phyloP scores from a whole-genome alignment of 352 stramenopile species.

The Globisporangium barbulae region DNA sequence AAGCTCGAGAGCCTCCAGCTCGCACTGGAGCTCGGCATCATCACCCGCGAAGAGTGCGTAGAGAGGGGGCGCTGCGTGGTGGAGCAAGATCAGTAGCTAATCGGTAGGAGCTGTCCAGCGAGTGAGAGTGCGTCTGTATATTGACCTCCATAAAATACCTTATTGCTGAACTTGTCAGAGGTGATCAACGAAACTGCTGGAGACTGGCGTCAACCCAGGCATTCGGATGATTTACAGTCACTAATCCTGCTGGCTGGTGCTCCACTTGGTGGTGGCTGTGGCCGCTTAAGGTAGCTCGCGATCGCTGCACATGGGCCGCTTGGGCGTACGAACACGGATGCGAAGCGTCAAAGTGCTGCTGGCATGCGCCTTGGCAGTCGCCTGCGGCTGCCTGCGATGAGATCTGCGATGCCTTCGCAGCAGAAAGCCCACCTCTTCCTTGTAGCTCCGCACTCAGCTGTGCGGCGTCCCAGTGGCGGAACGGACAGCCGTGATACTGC shows the following conservation, averaged over 20 bases:
- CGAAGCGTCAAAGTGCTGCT: conserved; percentile 42
- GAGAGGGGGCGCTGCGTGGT: neutral
- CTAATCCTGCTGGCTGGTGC: neutral
- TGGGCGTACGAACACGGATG: conserved; percentile 26
- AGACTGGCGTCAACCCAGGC: conserved; percentile 49
- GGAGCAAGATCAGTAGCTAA: neutral
- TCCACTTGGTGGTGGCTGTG: neutral
- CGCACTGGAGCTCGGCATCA: neutral
- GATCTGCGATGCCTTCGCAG: conserved; percentile 26
- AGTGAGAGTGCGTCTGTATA: neutral
- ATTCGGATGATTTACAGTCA: conserved; percentile 44
- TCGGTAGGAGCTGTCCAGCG: neutral
- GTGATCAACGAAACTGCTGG: conserved; percentile 6
- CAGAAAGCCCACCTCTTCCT: conserved; percentile 42
- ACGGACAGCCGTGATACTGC: conserved; percentile 77
- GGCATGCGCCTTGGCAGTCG: conserved; percentile 40
- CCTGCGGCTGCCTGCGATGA: conserved; percentile 28
- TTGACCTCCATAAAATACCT: neutral
- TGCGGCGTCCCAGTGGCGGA: conserved; percentile 61
- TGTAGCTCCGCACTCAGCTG: conserved; percentile 46
- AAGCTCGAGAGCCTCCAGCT: neutral
- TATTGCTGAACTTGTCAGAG: too few relatives aligned
- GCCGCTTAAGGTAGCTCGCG: neutral
- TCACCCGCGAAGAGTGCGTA: neutral
- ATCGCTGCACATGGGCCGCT: neutral